Evolutionary conservation across 139 green algal species (phyloP).

Genomic region (Coccomyxa sp.): DNA sequence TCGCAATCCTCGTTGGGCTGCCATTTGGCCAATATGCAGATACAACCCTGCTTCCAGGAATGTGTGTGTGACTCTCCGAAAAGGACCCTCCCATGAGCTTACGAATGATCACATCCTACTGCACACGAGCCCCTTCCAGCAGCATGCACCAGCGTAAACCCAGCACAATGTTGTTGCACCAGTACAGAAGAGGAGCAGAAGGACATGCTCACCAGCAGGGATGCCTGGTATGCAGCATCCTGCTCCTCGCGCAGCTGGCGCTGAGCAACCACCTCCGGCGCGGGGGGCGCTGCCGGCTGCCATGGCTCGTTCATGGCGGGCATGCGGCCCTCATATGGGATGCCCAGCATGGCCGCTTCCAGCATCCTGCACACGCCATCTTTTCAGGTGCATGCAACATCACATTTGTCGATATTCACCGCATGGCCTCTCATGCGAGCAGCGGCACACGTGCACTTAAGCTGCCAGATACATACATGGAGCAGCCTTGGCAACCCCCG

Average conservation of each 20-base stretch:
- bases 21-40: not conserved
- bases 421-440: not conserved
- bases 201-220: slow-evolving; percentile 40
- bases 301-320: slow-evolving; percentile 18
- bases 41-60: not conserved
- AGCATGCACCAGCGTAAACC: no score
- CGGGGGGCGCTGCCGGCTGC: slow-evolving; percentile 3
- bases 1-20: not conserved
- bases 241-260: slow-evolving; percentile 58
- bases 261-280: slow-evolving; percentile 27
- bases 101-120: no score
- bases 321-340: slow-evolving; percentile 61
- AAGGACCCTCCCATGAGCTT: no score
- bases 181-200: not conserved
- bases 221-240: slow-evolving; percentile 71
- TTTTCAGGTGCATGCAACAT: not conserved
- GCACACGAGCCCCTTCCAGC: no score
- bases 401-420: not conserved
- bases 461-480: not conserved
- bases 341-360: slow-evolving; percentile 75
- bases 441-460: not conserved
- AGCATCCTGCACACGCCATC: slow-evolving; percentile 64
- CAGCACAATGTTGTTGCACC: not conserved
- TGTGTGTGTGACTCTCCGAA: no score
- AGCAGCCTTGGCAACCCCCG: not conserved